Evolutionary conservation across 2,329 filamentous ascomycete genomes (phyloP), one percentile per base, ranked within the genome.

Genomic region (Nemania sp.): DNA sequence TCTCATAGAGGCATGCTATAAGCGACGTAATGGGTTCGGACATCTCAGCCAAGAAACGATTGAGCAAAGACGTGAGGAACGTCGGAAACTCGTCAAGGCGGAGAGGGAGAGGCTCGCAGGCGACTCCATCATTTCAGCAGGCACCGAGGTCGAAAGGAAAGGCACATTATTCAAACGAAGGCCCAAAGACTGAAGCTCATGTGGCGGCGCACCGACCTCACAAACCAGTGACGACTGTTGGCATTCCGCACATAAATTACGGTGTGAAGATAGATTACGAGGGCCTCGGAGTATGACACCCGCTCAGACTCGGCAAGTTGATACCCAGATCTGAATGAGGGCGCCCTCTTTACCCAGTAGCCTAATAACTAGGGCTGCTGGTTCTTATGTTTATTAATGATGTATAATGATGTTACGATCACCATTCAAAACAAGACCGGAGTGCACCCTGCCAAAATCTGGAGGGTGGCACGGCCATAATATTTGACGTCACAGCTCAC

Each of bases 1-100:
- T 2, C 75, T 97, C 12, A 83, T 96, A 76, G 91, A 96, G 60
- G 81, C 89, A 7, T 95, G 89, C 60, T 92, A 94, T 69, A 85
- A 86, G 61, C 84, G 90, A 36, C 83, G 88, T 42, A 89, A 91
- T 66, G 89, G 89, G 5, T 91, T 93, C 62, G 88, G 86, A 6
- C 87, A 91, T 64, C 77, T 97, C 15, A 91, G 86, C 65, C 91
- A 96, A 69, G 86, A 88, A 14, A 82, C 84, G 4, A 89, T 97
- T 54, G 91, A 97, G 62, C 81, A 86, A 62, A 82, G 89, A 57
- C 78, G 93, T 42, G 79, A 83, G 41, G 86, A 91, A 66, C 80
- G 89, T 44, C 81, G 86, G 43, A 77, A 80, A 33, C 68, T 68
- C 26, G 70, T 77, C 43, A 78, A 77, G 62, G 74, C 74, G 7